Base-by-base conservation (phyloP, 768 basidiomycete species). In the Pulveroboletus frians region DNA sequence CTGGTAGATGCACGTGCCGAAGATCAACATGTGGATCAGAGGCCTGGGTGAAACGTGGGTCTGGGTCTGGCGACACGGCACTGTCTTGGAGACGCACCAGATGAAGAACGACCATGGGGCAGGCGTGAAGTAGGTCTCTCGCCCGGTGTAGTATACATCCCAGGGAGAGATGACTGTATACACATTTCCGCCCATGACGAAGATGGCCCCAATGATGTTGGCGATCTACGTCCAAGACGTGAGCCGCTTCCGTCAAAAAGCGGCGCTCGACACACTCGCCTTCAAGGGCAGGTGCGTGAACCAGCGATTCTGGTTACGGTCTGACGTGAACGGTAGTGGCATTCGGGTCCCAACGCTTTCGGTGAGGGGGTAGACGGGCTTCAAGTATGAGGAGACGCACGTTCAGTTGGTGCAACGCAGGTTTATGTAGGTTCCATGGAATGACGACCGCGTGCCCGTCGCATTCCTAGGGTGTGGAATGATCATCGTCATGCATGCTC, bases 51-150 rank as follows among this genome's bases (percentile, higher is more conserved):
- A 15, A 15, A 45, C 35, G 46, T 41, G n/a, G 39, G 11, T 5
- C 14, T 39, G 20, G 43, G 46, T 46, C 37, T 3, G 20, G 36
- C 9, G 23, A 15, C 15, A 17, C 29, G 27, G 27, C 6, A 8
- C 5, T 20, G 15, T 23, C 21, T 30, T 10, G 32, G 26, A 13
- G 51, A 64, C 73, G 37, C 49, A 78, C 81, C 82, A 84, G 54
- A 82, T 74, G 63, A 76, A 75, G 68, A 80, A 84, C 14, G 79
- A 76, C 71, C 78, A 84, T 14, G 74, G 67, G 1, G 79, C 77
- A 1, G 84, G 84, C 1, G 85, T 85, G 51, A 86, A 73, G 69
- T 84, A 86, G 4, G 84, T 85, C 52, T 78, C 75, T 63, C 76
- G 79, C 23, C 76, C 76, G 3, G 64, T 59, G 51, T 68, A 68